Evolutionary conservation across 2,329 filamentous ascomycete species (phyloP).

Genomic region (Ophiostoma fasciatum): DNA sequence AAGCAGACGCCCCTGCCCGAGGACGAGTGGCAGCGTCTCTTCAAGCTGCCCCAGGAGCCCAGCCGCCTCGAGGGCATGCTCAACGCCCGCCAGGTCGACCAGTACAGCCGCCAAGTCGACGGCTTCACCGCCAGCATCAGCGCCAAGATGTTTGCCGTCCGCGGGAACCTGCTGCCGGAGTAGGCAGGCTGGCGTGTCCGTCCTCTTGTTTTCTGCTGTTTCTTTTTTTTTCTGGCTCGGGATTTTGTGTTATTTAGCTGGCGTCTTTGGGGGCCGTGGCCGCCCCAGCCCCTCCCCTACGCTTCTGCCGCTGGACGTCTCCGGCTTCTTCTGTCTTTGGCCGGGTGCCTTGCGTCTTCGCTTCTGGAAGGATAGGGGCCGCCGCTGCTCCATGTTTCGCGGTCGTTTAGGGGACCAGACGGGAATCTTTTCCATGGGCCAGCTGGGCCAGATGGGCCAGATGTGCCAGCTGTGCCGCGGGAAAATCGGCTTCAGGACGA

Average conservation of each 20-base stretch:
- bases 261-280: no score
- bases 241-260: constrained; percentile 1
- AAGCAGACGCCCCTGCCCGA: constrained; percentile 85
- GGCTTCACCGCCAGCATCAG: constrained; percentile 84
- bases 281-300: no score
- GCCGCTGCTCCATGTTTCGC: no score
- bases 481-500: no score
- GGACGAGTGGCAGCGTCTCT: constrained; percentile 95
- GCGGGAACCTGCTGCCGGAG: constrained; percentile 51
- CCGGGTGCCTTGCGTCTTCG: no score
- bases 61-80: constrained; percentile 86
- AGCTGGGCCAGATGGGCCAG: no score
- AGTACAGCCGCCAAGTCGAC: constrained; percentile 95
- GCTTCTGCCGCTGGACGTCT: not conserved
- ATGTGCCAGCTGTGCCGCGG: no score
- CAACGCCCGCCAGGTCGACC: constrained; percentile 90
- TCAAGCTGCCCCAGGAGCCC: constrained; percentile 94
- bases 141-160: constrained; percentile 96
- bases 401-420: no score
- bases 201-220: not conserved
- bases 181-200: constrained; percentile 13
- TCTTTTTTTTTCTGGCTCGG: not conserved
- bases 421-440: no score
- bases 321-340: no score
- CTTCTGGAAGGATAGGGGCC: no score